Evolutionary conservation across 768 basidiomycete species (phyloP).

Genomic region (Agaricus sinodeliciosus): DNA sequence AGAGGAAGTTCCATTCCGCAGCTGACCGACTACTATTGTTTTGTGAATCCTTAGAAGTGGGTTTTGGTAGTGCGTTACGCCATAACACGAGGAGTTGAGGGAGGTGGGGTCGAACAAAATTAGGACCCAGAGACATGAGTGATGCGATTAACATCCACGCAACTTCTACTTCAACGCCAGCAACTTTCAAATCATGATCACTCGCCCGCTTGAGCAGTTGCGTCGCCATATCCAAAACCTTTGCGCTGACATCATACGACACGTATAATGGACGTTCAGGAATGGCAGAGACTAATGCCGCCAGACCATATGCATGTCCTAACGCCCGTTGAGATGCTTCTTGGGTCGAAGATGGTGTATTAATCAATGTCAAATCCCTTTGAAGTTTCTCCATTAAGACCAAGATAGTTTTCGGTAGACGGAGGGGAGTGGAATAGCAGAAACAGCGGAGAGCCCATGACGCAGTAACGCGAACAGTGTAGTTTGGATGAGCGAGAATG

Average conservation of each 20-base stretch:
- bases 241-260: conserved; percentile 88
- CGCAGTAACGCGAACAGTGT: conserved; percentile 80
- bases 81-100: conserved; percentile 93
- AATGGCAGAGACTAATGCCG: conserved; percentile 80
- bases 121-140: conserved; percentile 86
- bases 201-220: conserved; percentile 85
- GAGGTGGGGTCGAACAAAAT: conserved; percentile 89
- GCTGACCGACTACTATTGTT: conserved; percentile 54
- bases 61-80: conserved; percentile 95
- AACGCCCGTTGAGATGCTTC: conserved; percentile 69
- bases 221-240: conserved; percentile 86
- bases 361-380: conserved; percentile 69
- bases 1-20: conserved; percentile 85
- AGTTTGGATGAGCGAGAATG: conserved; percentile 80
- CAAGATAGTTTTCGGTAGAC: conserved; percentile 73
- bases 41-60: conserved; percentile 78
- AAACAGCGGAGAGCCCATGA: conserved; percentile 88
- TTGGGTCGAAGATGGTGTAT: conserved; percentile 63
- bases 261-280: conserved; percentile 88
- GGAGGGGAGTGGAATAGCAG: conserved; percentile 83
- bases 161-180: conserved; percentile 82
- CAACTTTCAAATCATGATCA: conserved; percentile 82
- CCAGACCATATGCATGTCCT: conserved; percentile 87
- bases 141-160: conserved; percentile 92
- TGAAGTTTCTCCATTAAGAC: conserved; percentile 76